phyloP scores from a whole-genome alignment of 2,329 filamentous ascomycete species.

The Verticillium nonalfalfae region DNA sequence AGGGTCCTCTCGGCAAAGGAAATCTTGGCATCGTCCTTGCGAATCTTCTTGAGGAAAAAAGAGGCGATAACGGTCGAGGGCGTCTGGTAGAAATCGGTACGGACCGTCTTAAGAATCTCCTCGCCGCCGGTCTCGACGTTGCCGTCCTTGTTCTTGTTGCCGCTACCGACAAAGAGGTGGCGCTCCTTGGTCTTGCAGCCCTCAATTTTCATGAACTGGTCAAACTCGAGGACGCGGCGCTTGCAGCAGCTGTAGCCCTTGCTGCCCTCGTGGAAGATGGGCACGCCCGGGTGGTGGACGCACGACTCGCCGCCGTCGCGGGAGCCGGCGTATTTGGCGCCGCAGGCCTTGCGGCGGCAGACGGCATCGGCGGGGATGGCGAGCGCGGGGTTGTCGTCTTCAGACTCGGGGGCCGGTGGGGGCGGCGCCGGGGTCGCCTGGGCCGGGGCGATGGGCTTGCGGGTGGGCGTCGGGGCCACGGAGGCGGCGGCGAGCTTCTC shows the following conservation, averaged over 20 bases:
- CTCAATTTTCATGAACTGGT: conserved; percentile 94
- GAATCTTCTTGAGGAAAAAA: conserved; percentile 95
- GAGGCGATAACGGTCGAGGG: conserved; percentile 77
- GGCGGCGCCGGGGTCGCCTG: conserved; percentile 45
- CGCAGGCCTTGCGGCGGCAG: conserved; percentile 76
- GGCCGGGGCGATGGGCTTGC: conserved; percentile 28
- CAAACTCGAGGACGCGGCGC: conserved; percentile 88
- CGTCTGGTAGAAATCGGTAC: conserved; percentile 94
- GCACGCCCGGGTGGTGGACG: conserved; percentile 79
- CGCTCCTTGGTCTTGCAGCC: conserved; percentile 77
- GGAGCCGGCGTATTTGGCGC: conserved; percentile 53
- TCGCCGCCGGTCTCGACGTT: conserved; percentile 42
- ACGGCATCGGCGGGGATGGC: conserved; percentile 67
- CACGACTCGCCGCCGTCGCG: conserved; percentile 69
- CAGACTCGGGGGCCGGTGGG: conserved; percentile 66
- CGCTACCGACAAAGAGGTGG: conserved; percentile 80
- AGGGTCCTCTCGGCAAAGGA: conserved; percentile 59
- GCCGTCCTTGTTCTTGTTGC: conserved; percentile 52
- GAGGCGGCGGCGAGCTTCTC: conserved; percentile 35
- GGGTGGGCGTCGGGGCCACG: conserved; percentile 29
- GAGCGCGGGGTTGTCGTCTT: conserved; percentile 75
- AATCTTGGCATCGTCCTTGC: conserved; percentile 71
- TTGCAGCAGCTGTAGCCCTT: conserved; percentile 99
- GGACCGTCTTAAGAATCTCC: conserved; percentile 72
- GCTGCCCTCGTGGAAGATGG: conserved; percentile 96